Percentiles rank a stretch among this genome's conserved stretches.
These are phyloP conservation scores for Carex pumila DNA, from an alignment of 176 grass and related monocot genomes.

Conservation along the genomic window DNA sequence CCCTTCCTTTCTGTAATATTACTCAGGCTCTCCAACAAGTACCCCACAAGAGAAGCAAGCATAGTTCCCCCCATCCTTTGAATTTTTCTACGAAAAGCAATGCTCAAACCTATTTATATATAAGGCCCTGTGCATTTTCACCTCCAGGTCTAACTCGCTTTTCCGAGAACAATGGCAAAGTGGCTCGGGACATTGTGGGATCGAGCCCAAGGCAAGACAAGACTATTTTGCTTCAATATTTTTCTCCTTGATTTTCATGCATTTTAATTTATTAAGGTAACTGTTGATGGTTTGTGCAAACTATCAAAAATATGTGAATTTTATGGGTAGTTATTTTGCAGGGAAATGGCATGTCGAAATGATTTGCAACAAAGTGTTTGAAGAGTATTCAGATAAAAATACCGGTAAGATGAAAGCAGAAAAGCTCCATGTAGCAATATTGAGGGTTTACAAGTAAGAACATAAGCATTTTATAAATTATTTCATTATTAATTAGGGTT, in stretches of 20 bases:
- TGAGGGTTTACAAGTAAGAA: constrained; percentile 70
- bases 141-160: neutral
- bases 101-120: constrained; percentile 1
- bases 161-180: neutral
- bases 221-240: neutral
- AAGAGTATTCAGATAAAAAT: constrained; percentile 18
- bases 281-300: neutral
- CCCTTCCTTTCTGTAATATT: neutral
- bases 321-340: neutral
- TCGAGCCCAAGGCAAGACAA: neutral
- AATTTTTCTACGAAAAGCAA: neutral
- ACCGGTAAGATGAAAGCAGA: constrained; percentile 1
- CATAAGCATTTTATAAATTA: neutral
- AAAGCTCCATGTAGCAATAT: constrained; percentile 47
- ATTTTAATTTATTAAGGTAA: neutral
- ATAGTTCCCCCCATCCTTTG: neutral
- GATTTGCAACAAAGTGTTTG: constrained; percentile 53
- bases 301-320: neutral
- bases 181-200: neutral
- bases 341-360: constrained; percentile 41
- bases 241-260: neutral
- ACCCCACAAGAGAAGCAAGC: neutral
- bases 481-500: neutral
- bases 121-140: neutral
- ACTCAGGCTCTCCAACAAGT: neutral